phyloP scores from a whole-genome alignment of 2,329 filamentous ascomycete species.

The Hypoxylon sp. region DNA sequence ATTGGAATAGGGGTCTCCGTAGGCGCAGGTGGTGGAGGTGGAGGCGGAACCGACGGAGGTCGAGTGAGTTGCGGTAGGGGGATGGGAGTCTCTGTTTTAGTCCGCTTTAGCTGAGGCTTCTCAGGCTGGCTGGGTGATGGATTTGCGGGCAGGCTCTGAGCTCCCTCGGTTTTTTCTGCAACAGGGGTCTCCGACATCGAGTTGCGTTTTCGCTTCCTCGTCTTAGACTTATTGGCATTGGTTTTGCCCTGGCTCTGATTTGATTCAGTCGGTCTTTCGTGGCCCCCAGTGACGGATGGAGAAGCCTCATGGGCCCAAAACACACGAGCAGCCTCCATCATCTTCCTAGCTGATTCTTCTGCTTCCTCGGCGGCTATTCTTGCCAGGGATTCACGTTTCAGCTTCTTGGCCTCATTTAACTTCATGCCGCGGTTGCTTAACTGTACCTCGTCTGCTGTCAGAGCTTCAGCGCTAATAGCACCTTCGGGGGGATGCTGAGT shows the following conservation, averaged over 20 bases:
- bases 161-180: constrained; percentile 52
- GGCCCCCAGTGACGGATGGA: constrained; percentile 53
- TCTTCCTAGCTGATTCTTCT: constrained; percentile 69
- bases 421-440: constrained; percentile 82
- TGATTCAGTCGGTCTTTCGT: constrained; percentile 54
- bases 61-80: constrained; percentile 60
- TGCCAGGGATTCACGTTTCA: constrained; percentile 76
- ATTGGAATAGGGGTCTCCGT: constrained; percentile 55
- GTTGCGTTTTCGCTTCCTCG: constrained; percentile 65
- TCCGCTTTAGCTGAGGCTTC: constrained; percentile 64
- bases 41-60: constrained; percentile 54
- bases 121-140: constrained; percentile 50
- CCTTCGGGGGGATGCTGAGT: constrained; percentile 70
- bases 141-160: constrained; percentile 28
- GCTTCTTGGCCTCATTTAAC: constrained; percentile 82
- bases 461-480: constrained; percentile 70
- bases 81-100: constrained; percentile 71
- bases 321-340: constrained; percentile 65
- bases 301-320: constrained; percentile 58
- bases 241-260: constrained; percentile 50
- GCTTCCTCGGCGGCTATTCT: constrained; percentile 75
- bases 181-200: constrained; percentile 53
- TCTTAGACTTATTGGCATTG: constrained; percentile 47
- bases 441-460: constrained; percentile 73
- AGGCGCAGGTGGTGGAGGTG: constrained; percentile 34